Percentiles rank a stretch among this genome's conserved stretches.
Evolutionary conservation across 108 stramenopile species (phyloP).

Genomic region (Asterionellopsis glacialis): DNA sequence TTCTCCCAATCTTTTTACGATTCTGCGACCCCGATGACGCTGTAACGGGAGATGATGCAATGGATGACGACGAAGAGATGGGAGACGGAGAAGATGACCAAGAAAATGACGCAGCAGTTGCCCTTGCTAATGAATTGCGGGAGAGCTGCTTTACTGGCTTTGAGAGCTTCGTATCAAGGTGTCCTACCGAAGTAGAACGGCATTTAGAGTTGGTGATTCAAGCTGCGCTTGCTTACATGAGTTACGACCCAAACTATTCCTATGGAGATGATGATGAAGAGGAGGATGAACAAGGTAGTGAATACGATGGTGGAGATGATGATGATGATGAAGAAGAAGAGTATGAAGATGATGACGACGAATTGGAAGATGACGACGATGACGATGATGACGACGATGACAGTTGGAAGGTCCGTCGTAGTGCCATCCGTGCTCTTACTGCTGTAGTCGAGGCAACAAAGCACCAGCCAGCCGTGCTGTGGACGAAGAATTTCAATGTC

Average conservation of each 20-base stretch:
- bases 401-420: slow-evolving; percentile 94
- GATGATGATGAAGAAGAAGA: slow-evolving; percentile 64
- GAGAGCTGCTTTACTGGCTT: slow-evolving; percentile 97
- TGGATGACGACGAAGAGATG: slow-evolving; percentile 50
- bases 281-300: slow-evolving; percentile 41
- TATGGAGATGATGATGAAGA: slow-evolving; percentile 89
- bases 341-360: slow-evolving; percentile 61
- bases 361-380: slow-evolving; percentile 70
- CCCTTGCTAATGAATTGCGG: slow-evolving; percentile 85
- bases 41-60: slow-evolving; percentile 60
- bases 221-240: slow-evolving; percentile 83
- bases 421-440: slow-evolving; percentile 73
- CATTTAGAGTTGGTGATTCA: slow-evolving; percentile 77
- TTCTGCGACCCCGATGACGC: slow-evolving; percentile 88
- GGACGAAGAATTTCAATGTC: slow-evolving; percentile 55
- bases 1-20: slow-evolving; percentile 90
- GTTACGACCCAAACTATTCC: slow-evolving; percentile 95
- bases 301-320: slow-evolving; percentile 38
- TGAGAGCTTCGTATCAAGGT: slow-evolving; percentile 90
- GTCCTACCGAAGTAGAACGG: slow-evolving; percentile 90
- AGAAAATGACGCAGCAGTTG: slow-evolving; percentile 41
- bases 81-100: slow-evolving; percentile 32
- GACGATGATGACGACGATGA: slow-evolving; percentile 93
- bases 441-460: slow-evolving; percentile 63
- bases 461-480: slow-evolving; percentile 67